phyloP scores from a whole-genome alignment of 306 rosid species.

The Glycine soja region DNA sequence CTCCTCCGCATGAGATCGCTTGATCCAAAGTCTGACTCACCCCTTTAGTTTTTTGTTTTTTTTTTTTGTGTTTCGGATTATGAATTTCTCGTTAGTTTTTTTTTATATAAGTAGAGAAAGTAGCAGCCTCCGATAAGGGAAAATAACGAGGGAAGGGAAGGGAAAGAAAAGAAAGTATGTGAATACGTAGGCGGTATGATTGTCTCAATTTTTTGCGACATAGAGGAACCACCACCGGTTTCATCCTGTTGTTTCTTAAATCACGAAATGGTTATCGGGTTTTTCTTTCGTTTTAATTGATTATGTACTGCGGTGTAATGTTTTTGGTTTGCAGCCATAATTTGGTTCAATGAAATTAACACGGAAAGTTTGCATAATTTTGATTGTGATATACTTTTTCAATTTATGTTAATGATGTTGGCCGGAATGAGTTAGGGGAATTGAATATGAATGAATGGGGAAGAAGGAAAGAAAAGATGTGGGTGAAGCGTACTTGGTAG shows the following conservation, averaged over 20 bases:
- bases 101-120: slow-evolving; percentile 38
- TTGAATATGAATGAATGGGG: neutral
- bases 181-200: slow-evolving; percentile 47
- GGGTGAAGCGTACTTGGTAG: slow-evolving; percentile 25
- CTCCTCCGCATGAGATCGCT: slow-evolving; percentile 57
- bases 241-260: slow-evolving; percentile 50
- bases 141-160: neutral
- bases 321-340: neutral
- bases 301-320: slow-evolving; percentile 37
- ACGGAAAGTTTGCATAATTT: neutral
- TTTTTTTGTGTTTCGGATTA: slow-evolving; percentile 24
- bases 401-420: no score
- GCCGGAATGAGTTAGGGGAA: neutral
- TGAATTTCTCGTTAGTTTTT: slow-evolving; percentile 42
- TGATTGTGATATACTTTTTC: neutral
- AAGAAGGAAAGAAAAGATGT: neutral
- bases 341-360: slow-evolving; percentile 1
- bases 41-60: neutral
- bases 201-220: slow-evolving; percentile 59
- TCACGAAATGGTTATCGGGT: slow-evolving; percentile 1
- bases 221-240: slow-evolving; percentile 47
- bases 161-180: slow-evolving; percentile 27
- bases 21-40: slow-evolving; percentile 16
- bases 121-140: slow-evolving; percentile 2
- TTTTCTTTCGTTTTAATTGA: slow-evolving; percentile 21